Base-by-base conservation (phyloP, 176 grass and related monocot species). In the Oryza officinalis region DNA sequence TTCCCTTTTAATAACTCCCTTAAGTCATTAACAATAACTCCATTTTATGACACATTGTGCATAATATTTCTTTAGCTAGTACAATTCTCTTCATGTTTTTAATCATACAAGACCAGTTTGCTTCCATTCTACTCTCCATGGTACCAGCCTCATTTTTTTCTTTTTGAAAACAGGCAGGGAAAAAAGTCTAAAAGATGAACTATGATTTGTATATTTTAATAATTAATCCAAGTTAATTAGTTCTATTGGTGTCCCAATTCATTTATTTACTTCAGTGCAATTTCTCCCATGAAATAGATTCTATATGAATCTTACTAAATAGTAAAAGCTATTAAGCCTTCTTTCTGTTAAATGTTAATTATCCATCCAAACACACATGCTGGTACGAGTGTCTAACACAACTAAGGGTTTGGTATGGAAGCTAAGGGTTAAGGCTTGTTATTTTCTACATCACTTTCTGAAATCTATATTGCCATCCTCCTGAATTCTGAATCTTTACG, bases 1-100 rank as follows among this genome's bases (percentile, higher is more conserved):
- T 76, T 69, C 70, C 60, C 71, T 89, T 81, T 89, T 96, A 91
- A 90, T 99, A 91, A 90, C 38, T 65, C 28, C 75, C 32, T 52
- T 85, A 46, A 63, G 63, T 81, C 65, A 46, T 61, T 72, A 74
- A 65, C 25, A 49, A 20, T 74, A 40, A 13, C 63, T 41, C 31
- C 8, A 44, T 28, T 18, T 22, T 77, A 20, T 37, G 22, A 63
- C 20, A n/a, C 20, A 13, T 73, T 20, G 9, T 28, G 71, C 63
- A 69, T 78, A 22, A 23, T 80, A 70, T 50, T 41, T 33, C 41
- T 40, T 50, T 63, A 52, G 38, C 64, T 67, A 76, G 7, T 30
- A 27, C 32, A 71, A 66, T 30, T 77, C 46, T 15, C 18, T 12
- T 12, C 40, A 20, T 26, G 14, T 72, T 46, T 77, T 41, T 72